Conservation (phyloP, 2,329 filamentous ascomycete species). For the Alternaria brassicae region DNA sequence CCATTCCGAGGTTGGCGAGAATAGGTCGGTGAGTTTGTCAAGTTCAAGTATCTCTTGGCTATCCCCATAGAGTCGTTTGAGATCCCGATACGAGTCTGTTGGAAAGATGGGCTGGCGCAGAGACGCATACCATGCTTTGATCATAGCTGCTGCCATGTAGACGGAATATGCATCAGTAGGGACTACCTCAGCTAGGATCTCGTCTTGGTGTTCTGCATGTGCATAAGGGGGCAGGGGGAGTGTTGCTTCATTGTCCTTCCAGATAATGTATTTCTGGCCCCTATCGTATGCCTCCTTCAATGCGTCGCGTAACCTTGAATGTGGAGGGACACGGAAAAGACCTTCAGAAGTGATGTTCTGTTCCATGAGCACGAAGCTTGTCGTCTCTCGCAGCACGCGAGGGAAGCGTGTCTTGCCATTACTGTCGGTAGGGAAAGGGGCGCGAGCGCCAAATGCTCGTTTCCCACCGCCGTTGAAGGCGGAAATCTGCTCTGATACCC, state of each 20-base stretch:
- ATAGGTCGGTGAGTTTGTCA: constrained; percentile 55
- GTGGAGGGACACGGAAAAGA: constrained; percentile 62
- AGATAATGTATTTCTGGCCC: constrained; percentile 62
- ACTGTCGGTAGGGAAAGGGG: constrained; percentile 56
- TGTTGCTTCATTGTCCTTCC: constrained; percentile 54
- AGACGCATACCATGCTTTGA: constrained; percentile 64
- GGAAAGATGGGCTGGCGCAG: constrained; percentile 61
- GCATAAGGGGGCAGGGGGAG: constrained; percentile 46
- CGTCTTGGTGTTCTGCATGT: constrained; percentile 45
- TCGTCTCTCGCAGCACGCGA: constrained; percentile 61
- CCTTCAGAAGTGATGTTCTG: constrained; percentile 59
- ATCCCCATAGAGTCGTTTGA: constrained; percentile 54
- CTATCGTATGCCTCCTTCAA: constrained; percentile 63
- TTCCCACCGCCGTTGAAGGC: constrained; percentile 56
- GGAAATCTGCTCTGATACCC: constrained; percentile 57
- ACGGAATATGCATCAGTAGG: constrained; percentile 61
- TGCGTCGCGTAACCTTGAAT: constrained; percentile 58
- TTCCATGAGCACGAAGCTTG: constrained; percentile 59
- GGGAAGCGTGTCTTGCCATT: constrained; percentile 58
- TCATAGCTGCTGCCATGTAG: constrained; percentile 60
- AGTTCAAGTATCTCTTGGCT: constrained; percentile 49
- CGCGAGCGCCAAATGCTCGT: constrained; percentile 56
- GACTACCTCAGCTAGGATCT: constrained; percentile 57
- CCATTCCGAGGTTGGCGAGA: constrained; percentile 56
- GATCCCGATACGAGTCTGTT: constrained; percentile 55